Evolutionary conservation across 2,329 filamentous ascomycete genomes (phyloP).

Genomic region (Colletotrichum limetticola): DNA sequence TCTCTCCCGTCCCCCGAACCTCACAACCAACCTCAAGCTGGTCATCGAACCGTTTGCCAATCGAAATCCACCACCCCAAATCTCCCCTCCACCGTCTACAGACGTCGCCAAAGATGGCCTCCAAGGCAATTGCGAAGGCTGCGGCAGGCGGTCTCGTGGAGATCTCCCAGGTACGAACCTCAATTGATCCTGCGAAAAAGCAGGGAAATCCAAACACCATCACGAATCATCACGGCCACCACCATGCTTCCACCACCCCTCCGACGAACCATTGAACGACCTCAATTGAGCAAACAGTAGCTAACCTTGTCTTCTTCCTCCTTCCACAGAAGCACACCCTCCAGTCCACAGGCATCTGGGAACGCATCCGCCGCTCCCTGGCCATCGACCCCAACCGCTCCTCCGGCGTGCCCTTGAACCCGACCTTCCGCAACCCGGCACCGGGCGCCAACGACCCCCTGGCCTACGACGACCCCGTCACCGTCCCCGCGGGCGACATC

Average conservation of each 20-base stretch:
- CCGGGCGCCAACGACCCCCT: conserved; percentile 78
- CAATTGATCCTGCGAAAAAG: conserved; percentile 21
- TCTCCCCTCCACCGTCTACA: conserved; percentile 36
- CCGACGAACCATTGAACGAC: conserved; percentile 16
- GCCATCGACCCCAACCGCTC: conserved; percentile 90
- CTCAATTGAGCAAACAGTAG: background rate
- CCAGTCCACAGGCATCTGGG: conserved; percentile 90
- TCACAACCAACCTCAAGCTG: conserved; percentile 32
- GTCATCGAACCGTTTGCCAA: conserved; percentile 23
- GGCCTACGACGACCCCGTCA: conserved; percentile 84
- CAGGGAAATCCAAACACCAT: conserved; percentile 6
- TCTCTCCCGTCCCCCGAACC: conserved; percentile 15
- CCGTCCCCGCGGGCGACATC: conserved; percentile 84
- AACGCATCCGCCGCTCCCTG: conserved; percentile 79
- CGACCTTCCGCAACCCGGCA: conserved; percentile 88
- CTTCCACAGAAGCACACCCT: conserved; percentile 88
- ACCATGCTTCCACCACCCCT: background rate
- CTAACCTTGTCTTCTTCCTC: background rate
- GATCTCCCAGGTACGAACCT: conserved; percentile 66
- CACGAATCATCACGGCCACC: background rate
- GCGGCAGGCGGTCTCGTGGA: conserved; percentile 61
- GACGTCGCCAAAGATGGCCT: conserved; percentile 63
- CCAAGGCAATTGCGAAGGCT: conserved; percentile 68
- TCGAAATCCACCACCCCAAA: background rate
- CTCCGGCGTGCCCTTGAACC: conserved; percentile 91